A percentile compares a stretch with the other conserved stretches of the same genome.
Conservation (phyloP, 805 yeast species). For the Kluyveromyces siamensis region DNA sequence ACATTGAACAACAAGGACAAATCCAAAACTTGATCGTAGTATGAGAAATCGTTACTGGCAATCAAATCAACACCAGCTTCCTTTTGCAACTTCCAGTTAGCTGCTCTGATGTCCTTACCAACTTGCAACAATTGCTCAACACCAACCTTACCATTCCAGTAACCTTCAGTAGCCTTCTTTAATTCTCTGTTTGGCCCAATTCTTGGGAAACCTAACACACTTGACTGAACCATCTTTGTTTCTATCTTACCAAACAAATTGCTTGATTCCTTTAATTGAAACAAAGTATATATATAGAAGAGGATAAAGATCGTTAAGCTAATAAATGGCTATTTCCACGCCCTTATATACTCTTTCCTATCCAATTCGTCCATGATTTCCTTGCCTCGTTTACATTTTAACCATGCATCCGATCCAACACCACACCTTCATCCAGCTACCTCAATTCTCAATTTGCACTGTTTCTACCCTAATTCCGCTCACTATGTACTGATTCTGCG, state of each 20-base stretch:
- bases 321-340: not conserved
- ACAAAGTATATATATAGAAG: too few species aligned
- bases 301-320: not conserved
- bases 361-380: not conserved
- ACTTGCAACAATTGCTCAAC: slow-evolving; percentile 82
- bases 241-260: slow-evolving; percentile 9
- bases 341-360: not conserved
- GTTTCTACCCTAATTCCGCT: not conserved
- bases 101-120: slow-evolving; percentile 91
- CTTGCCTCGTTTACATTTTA: not conserved
- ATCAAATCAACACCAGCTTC: slow-evolving; percentile 95
- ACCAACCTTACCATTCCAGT: slow-evolving; percentile 92
- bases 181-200: slow-evolving; percentile 99
- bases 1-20: slow-evolving; percentile 88
- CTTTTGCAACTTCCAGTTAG: slow-evolving; percentile 97
- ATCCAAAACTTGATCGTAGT: slow-evolving; percentile 95
- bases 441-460: not conserved
- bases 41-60: slow-evolving; percentile 96
- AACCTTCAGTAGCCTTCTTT: slow-evolving; percentile 97
- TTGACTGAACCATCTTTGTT: slow-evolving; percentile 77
- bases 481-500: not conserved
- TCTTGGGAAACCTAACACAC: slow-evolving; percentile 99
- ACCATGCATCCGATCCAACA: not conserved
- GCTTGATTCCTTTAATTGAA: slow-evolving; percentile 2
- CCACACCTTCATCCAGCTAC: not conserved